Conservation (phyloP, 139 green algal genomes). For the Closterium sp. region DNA sequence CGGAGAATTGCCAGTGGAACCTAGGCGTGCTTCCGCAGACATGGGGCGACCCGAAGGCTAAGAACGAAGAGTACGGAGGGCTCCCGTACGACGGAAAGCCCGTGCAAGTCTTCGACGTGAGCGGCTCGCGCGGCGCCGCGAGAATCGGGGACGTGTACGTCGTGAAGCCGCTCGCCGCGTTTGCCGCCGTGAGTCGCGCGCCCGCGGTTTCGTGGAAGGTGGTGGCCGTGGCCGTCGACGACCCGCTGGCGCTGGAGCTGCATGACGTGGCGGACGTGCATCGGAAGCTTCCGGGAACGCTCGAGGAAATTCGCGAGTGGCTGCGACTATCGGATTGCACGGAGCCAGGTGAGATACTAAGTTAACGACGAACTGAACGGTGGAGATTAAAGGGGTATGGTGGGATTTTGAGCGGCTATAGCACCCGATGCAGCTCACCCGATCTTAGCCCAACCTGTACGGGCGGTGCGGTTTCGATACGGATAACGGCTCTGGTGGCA, state of each 20-base stretch:
- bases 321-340: not conserved
- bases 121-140: not conserved
- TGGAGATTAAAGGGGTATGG: not conserved
- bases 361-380: too few species aligned
- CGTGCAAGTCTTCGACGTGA: conserved; percentile 28
- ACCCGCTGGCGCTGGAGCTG: conserved; percentile 12
- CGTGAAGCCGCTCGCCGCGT: conserved; percentile 36
- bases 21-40: conserved; percentile 26
- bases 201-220: conserved; percentile 17
- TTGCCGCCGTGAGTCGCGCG: not conserved
- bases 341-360: not conserved
- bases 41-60: not conserved
- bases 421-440: not conserved
- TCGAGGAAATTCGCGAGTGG: conserved; percentile 35
- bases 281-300: conserved; percentile 12
- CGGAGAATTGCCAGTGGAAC: conserved; percentile 30
- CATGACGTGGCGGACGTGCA: conserved; percentile 19
- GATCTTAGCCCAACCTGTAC: not conserved
- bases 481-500: too few species aligned
- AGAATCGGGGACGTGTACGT: conserved; percentile 26
- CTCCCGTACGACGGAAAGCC: not conserved
- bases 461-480: too few species aligned
- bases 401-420: not conserved
- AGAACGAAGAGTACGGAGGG: conserved; percentile 7
- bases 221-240: conserved; percentile 25